Evolutionary conservation across 495 filamentous ascomycete genomes (phyloP).

Genomic region (Parathielavia appendiculata): DNA sequence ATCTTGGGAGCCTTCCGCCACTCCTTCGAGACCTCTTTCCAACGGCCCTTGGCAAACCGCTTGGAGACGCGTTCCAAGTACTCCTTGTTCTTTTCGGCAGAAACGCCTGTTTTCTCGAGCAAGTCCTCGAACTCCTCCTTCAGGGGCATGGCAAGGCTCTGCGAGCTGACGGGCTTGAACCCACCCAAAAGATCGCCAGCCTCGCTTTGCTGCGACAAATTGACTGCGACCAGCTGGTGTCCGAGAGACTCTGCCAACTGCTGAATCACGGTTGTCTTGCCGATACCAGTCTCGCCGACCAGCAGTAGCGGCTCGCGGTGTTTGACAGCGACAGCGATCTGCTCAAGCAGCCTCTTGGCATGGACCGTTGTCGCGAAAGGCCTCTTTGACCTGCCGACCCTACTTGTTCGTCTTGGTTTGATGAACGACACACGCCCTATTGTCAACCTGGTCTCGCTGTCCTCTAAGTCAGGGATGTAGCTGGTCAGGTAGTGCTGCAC

Average conservation of each 20-base stretch:
- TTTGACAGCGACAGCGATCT: constrained; percentile 74
- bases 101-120: constrained; percentile 75
- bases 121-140: constrained; percentile 91
- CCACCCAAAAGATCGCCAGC: constrained; percentile 87
- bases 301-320: constrained; percentile 84
- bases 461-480: constrained; percentile 60
- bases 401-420: constrained; percentile 40
- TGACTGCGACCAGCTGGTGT: constrained; percentile 80
- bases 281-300: constrained; percentile 96
- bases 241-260: constrained; percentile 79
- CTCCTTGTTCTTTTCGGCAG: constrained; percentile 74
- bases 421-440: constrained; percentile 62
- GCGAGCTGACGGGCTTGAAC: constrained; percentile 89
- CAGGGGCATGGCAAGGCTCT: constrained; percentile 80
- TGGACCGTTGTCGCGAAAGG: constrained; percentile 73
- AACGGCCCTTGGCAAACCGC: constrained; percentile 73
- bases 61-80: constrained; percentile 77
- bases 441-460: constrained; percentile 52
- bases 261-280: constrained; percentile 94
- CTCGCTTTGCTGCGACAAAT: constrained; percentile 96
- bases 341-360: constrained; percentile 69
- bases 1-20: constrained; percentile 87
- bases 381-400: constrained; percentile 43
- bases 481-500: constrained; percentile 62
- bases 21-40: constrained; percentile 72